A percentile compares a stretch with the other conserved stretches of the same genome.
Evolutionary conservation across 2,329 filamentous ascomycete genomes (phyloP).

Genomic region (Colletotrichum spaethianum): DNA sequence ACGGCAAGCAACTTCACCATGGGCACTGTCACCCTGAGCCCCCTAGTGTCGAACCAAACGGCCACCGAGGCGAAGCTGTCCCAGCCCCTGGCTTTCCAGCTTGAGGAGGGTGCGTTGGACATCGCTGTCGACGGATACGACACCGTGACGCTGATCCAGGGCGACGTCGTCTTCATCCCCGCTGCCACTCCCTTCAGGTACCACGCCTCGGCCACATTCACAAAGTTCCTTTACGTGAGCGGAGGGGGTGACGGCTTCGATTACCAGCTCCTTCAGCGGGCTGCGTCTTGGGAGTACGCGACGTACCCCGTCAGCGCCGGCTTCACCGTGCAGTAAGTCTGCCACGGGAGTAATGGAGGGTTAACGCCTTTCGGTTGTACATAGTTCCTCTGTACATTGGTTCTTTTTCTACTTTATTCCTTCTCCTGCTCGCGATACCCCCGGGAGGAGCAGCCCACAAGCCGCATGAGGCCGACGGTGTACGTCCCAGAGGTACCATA

Average conservation of each 20-base stretch:
- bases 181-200: constrained; percentile 44
- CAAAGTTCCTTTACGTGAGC: constrained; percentile 48
- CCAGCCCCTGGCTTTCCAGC: constrained; percentile 44
- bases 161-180: constrained; percentile 48
- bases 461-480: constrained; percentile 23
- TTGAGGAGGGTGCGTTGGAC: constrained; percentile 47
- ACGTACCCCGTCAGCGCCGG: constrained; percentile 29
- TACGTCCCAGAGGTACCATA: constrained; percentile 1
- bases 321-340: constrained; percentile 20
- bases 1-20: constrained; percentile 59
- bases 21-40: constrained; percentile 56
- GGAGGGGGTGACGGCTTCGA: constrained; percentile 45
- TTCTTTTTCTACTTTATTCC: constrained; percentile 15
- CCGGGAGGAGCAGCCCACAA: constrained; percentile 25
- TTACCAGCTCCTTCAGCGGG: constrained; percentile 41
- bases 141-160: constrained; percentile 43
- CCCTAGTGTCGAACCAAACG: constrained; percentile 23
- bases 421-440: constrained; percentile 13
- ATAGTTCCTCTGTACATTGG: background rate
- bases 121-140: constrained; percentile 45
- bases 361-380: background rate
- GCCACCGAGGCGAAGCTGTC: constrained; percentile 9
- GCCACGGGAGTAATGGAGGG: background rate
- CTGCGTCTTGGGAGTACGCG: constrained; percentile 17
- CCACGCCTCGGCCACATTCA: constrained; percentile 45